A percentile compares a stretch with the other conserved stretches of the same genome.
These are phyloP conservation scores for Sinapis alba DNA, from an alignment of 441 rosid species.

Conservation along the genomic window DNA sequence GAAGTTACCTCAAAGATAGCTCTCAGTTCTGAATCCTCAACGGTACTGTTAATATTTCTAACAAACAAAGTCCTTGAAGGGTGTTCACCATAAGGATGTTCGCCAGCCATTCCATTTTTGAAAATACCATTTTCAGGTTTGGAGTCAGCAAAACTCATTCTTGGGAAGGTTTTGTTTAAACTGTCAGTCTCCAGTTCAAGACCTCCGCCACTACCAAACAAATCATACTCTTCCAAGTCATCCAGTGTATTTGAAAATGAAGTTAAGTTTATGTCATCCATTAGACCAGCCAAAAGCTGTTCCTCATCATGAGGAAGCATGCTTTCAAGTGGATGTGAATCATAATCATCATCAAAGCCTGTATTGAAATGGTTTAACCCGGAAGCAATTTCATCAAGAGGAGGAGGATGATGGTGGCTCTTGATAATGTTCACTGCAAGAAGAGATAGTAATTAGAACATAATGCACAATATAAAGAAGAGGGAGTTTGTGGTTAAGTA, in stretches of 20 bases:
- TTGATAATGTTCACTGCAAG: constrained; percentile 52
- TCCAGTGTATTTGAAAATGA: constrained; percentile 64
- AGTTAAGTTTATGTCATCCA: constrained; percentile 80
- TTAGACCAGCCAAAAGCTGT: constrained; percentile 77
- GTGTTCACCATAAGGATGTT: constrained; percentile 96
- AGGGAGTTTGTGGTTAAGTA: neutral
- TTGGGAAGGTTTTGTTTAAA: constrained; percentile 53
- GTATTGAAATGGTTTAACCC: constrained; percentile 31
- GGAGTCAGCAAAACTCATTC: constrained; percentile 60
- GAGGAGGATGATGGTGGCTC: constrained; percentile 45
- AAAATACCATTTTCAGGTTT: constrained; percentile 59
- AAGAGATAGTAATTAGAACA: constrained; percentile 19
- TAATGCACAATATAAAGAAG: neutral
- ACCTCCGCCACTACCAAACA: constrained; percentile 91
- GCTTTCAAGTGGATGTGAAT: constrained; percentile 45
- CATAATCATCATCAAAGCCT: constrained; percentile 40
- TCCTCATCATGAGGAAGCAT: constrained; percentile 88
- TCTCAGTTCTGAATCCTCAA: constrained; percentile 80
- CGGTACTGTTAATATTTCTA: constrained; percentile 89
- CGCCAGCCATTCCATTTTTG: constrained; percentile 77
- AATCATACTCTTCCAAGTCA: constrained; percentile 83
- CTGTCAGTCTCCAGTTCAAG: constrained; percentile 80
- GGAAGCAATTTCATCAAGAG: constrained; percentile 50
- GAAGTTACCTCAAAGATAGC: constrained; percentile 77
- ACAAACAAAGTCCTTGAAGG: constrained; percentile 98